These are phyloP conservation scores for Termitomyces sp. DNA, from an alignment of 768 basidiomycete genomes.

Conservation along the genomic window DNA sequence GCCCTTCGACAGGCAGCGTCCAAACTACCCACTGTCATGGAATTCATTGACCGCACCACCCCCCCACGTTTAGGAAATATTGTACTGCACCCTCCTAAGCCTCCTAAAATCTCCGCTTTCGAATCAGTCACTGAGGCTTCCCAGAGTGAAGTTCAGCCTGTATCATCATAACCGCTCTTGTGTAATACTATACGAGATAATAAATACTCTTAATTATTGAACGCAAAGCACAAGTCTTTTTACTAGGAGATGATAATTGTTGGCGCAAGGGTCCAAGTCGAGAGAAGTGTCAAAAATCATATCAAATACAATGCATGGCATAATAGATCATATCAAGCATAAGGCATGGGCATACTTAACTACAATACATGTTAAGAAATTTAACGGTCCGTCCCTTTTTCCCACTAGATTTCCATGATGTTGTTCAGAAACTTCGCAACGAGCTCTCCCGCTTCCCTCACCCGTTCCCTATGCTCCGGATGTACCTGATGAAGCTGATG, in stretches of 20 bases:
- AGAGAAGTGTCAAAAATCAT: too few species aligned
- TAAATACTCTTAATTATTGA: not conserved
- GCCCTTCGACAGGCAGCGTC: constrained; percentile 84
- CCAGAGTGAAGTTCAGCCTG: constrained; percentile 1
- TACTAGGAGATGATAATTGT: not conserved
- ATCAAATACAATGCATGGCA: not conserved
- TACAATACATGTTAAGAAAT: not conserved
- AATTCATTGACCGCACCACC: constrained; percentile 69
- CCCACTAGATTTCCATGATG: constrained; percentile 1
- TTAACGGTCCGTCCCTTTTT: not conserved
- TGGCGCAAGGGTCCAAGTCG: too few species aligned
- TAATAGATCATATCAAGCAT: not conserved
- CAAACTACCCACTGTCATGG: constrained; percentile 83
- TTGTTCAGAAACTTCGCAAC: constrained; percentile 35
- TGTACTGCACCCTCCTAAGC: constrained; percentile 41
- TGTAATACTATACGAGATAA: not conserved
- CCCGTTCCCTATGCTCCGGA: constrained; percentile 23
- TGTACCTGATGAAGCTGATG: constrained; percentile 27
- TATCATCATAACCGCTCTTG: not conserved
- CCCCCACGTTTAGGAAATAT: constrained; percentile 73
- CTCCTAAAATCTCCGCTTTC: constrained; percentile 16
- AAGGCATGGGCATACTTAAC: not conserved
- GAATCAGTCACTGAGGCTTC: constrained; percentile 6
- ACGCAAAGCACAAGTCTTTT: not conserved
- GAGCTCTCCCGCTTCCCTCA: constrained; percentile 29